Conservation (phyloP, 108 stramenopile species). For the Nannochloropsis oceanica region DNA sequence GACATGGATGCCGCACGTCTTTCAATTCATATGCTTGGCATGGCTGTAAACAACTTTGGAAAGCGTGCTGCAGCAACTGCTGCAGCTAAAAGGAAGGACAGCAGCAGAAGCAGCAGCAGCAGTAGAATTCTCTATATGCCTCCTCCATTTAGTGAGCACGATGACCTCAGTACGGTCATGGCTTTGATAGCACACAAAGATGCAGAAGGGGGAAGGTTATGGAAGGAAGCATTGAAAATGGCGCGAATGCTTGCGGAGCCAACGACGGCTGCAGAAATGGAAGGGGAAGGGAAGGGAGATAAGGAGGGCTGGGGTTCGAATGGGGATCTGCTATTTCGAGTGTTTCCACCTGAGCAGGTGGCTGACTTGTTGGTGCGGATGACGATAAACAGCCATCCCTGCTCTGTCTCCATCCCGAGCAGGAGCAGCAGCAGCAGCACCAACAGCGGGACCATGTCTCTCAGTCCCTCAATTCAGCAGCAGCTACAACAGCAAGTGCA, state of each 20-base stretch:
- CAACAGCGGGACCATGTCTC: no score
- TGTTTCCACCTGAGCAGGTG: no score
- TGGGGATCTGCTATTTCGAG: no score
- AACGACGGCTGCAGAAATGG: neutral
- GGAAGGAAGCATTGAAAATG: no score
- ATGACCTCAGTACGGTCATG: neutral
- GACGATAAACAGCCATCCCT: neutral
- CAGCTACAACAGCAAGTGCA: neutral
- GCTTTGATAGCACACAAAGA: neutral
- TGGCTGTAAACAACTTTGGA: no score
- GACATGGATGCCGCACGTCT: neutral
- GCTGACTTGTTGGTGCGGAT: neutral
- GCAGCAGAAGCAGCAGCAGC: conserved; percentile 47
- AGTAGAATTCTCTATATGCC: neutral
- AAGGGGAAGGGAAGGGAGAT: conserved; percentile 2
- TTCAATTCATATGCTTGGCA: neutral
- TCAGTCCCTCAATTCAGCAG: neutral
- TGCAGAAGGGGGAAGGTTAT: neutral
- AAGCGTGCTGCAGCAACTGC: no score
- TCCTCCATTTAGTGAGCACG: neutral
- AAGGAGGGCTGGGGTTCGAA: no score
- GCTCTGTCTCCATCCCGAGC: neutral
- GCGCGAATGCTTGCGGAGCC: no score
- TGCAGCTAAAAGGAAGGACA: neutral
- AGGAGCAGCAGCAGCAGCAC: neutral